A percentile compares a stretch with the other conserved stretches of the same genome.
phyloP scores from a whole-genome alignment of 345 rosid genomes.

The Excoecaria cochinchinensis region DNA sequence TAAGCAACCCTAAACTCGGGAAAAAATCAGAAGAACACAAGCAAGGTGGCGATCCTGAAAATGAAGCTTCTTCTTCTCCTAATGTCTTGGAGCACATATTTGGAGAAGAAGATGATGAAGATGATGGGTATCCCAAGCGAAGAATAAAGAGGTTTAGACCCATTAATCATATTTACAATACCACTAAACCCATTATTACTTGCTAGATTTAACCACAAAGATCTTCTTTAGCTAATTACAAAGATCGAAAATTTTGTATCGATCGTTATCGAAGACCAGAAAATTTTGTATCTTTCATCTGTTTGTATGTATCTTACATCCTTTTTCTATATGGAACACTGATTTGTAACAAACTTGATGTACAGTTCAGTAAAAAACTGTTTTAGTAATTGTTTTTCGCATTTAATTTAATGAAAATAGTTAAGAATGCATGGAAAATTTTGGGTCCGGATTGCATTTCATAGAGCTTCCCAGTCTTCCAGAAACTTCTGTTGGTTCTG shows the following conservation, averaged over 20 bases:
- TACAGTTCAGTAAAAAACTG: too few relatives aligned
- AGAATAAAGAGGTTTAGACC: not conserved
- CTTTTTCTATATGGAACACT: too few relatives aligned
- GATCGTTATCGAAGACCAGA: too few relatives aligned
- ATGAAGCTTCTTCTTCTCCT: not conserved
- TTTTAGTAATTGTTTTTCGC: too few relatives aligned
- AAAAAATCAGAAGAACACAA: not conserved
- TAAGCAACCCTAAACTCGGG: not conserved
- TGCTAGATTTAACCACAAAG: not conserved
- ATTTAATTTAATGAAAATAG: too few relatives aligned
- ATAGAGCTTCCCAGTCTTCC: too few relatives aligned
- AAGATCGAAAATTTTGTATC: not conserved
- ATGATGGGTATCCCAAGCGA: conserved; percentile 4
- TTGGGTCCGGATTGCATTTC: too few relatives aligned
- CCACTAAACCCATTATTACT: not conserved
- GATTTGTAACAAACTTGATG: too few relatives aligned
- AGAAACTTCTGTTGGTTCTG: too few relatives aligned
- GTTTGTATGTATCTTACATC: too few relatives aligned
- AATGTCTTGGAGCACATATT: not conserved
- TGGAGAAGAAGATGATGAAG: not conserved
- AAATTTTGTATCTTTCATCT: too few relatives aligned
- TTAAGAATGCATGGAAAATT: too few relatives aligned
- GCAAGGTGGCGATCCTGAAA: not conserved
- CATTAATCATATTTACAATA: not conserved
- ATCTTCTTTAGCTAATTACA: not conserved